These are phyloP conservation scores for Dacryopinax spathularia DNA, from an alignment of 768 basidiomycete genomes.

Conservation along the genomic window DNA sequence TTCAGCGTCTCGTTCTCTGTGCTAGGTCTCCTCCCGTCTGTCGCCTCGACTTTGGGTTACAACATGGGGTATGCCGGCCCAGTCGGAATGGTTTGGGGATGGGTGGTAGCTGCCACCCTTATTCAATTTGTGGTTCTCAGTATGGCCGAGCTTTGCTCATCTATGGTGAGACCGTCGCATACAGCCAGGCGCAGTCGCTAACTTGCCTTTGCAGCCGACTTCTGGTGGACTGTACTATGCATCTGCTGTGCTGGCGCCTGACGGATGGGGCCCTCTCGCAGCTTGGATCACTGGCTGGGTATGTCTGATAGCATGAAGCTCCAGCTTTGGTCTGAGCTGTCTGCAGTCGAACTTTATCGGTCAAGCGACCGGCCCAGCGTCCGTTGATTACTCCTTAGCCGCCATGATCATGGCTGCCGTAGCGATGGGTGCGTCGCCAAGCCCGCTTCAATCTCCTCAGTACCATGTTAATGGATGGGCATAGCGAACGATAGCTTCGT, in stretches of 20 bases:
- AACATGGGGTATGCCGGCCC: conserved; percentile 8
- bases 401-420: conserved; percentile 8
- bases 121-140: conserved; percentile 7
- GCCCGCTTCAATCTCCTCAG: neutral
- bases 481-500: conserved; percentile 2
- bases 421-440: neutral
- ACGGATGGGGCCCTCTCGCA: conserved; percentile 8
- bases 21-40: conserved; percentile 6
- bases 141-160: conserved; percentile 9
- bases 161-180: neutral
- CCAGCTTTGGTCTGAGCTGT: neutral
- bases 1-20: conserved; percentile 11
- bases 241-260: conserved; percentile 5
- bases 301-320: neutral
- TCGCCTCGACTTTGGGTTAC: conserved; percentile 6
- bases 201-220: neutral
- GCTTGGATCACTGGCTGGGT: conserved; percentile 9
- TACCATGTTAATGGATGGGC: neutral
- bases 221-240: conserved; percentile 5
- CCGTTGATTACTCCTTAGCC: conserved; percentile 8
- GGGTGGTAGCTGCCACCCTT: conserved; percentile 2
- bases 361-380: conserved; percentile 6
- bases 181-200: neutral
- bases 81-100: conserved; percentile 3
- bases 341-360: conserved; percentile 2